Evolutionary conservation across 2,329 filamentous ascomycete genomes (phyloP).

Genomic region (Penicillium polonicum): DNA sequence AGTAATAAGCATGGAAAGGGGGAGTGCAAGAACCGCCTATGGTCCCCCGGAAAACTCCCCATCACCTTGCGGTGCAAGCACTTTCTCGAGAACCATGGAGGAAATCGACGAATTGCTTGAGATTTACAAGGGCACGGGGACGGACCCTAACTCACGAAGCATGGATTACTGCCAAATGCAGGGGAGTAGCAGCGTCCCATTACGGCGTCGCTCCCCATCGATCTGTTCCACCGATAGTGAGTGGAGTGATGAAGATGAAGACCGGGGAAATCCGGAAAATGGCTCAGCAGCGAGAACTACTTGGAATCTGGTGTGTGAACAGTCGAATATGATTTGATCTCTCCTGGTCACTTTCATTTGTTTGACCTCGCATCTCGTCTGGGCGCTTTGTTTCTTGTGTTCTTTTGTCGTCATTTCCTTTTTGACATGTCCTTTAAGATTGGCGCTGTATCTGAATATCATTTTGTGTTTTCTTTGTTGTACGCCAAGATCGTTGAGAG

Average conservation of each 20-base stretch:
- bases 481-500: neutral
- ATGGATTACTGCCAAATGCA: no score
- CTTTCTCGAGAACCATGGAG: neutral
- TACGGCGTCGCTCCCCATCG: neutral
- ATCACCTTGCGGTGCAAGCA: neutral
- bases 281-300: slow-evolving; percentile 8
- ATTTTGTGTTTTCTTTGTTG: neutral
- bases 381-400: neutral
- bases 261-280: neutral
- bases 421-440: neutral
- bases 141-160: slow-evolving; percentile 1
- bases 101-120: slow-evolving; percentile 4
- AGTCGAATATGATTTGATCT: slow-evolving; percentile 10
- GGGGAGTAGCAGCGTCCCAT: neutral
- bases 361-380: neutral
- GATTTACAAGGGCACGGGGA: slow-evolving; percentile 7
- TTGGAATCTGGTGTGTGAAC: slow-evolving; percentile 18
- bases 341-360: neutral
- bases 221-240: slow-evolving; percentile 5
- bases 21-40: neutral
- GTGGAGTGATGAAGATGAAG: slow-evolving; percentile 14
- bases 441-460: neutral
- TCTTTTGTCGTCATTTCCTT: neutral
- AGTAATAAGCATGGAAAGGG: neutral
- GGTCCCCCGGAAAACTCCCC: neutral